Conservation (phyloP, 2,329 filamentous ascomycete species). For the Aspergillus persii region DNA sequence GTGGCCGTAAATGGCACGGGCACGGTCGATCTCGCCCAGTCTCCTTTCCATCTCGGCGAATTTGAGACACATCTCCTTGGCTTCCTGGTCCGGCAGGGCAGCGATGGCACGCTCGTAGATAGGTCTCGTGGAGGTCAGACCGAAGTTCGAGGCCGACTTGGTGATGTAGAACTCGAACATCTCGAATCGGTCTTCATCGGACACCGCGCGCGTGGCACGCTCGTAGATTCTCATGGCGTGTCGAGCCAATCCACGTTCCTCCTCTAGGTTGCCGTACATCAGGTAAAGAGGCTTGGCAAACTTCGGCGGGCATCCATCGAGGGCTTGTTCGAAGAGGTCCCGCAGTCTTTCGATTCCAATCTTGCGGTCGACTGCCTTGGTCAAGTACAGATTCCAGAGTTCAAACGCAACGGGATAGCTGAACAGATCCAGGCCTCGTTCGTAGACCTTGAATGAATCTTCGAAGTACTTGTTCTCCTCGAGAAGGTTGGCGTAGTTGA, state of each 20-base stretch:
- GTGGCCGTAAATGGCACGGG: constrained; percentile 92
- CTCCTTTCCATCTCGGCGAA: constrained; percentile 96
- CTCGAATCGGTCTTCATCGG: constrained; percentile 88
- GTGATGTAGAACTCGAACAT: constrained; percentile 99
- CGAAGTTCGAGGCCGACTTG: constrained; percentile 97
- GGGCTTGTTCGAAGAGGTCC: constrained; percentile 94
- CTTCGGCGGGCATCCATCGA: constrained; percentile 90
- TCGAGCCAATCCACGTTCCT: constrained; percentile 87
- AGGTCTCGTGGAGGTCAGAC: constrained; percentile 85
- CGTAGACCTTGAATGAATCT: constrained; percentile 96
- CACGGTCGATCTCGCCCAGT: constrained; percentile 89
- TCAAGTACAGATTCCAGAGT: constrained; percentile 96
- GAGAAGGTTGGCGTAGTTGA: constrained; percentile 94
- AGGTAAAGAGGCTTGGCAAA: constrained; percentile 95
- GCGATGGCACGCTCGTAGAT: constrained; percentile 97
- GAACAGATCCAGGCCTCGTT: constrained; percentile 95
- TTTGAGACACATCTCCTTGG: constrained; percentile 97
- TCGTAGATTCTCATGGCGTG: constrained; percentile 99
- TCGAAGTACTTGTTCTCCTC: constrained; percentile 96
- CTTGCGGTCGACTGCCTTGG: constrained; percentile 93
- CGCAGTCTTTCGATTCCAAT: constrained; percentile 91
- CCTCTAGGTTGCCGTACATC: constrained; percentile 97
- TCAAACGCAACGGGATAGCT: constrained; percentile 98
- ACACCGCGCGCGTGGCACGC: constrained; percentile 88
- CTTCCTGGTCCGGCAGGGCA: constrained; percentile 87